These are phyloP conservation scores for Tetrapisispora phaffii DNA, from an alignment of 805 yeast species.

Conservation along the genomic window DNA sequence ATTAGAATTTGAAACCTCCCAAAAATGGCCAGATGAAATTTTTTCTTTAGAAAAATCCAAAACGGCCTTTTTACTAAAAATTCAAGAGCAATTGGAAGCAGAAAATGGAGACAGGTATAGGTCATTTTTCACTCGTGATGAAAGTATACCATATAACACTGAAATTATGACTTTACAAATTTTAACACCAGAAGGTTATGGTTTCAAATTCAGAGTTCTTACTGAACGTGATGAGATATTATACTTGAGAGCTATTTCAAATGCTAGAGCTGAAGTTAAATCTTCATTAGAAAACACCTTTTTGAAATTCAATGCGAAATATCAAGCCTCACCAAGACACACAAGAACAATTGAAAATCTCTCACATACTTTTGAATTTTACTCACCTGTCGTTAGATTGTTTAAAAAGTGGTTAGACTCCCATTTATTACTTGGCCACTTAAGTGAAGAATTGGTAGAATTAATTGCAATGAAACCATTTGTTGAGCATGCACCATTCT, in stretches of 20 bases:
- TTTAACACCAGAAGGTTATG: constrained; percentile 82
- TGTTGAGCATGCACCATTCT: constrained; percentile 79
- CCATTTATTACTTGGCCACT: constrained; percentile 62
- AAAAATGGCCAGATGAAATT: constrained; percentile 93
- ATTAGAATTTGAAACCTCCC: constrained; percentile 78
- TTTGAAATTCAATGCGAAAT: constrained; percentile 52
- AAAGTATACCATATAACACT: constrained; percentile 53
- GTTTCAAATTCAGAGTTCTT: constrained; percentile 64
- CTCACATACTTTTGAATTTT: constrained; percentile 60
- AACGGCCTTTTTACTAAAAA: constrained; percentile 74
- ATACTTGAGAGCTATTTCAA: constrained; percentile 61
- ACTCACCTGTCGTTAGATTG: constrained; percentile 70
- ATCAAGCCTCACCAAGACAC: constrained; percentile 64
- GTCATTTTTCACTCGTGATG: constrained; percentile 56
- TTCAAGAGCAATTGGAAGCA: constrained; percentile 38
- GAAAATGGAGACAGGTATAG: constrained; percentile 46
- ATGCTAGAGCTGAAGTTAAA: constrained; percentile 50
- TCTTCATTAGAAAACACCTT: constrained; percentile 51
- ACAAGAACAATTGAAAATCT: constrained; percentile 67
- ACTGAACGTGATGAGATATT: constrained; percentile 78
- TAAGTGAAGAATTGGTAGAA: constrained; percentile 73
- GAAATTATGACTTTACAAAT: constrained; percentile 51
- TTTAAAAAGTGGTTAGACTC: constrained; percentile 86
- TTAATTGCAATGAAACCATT: constrained; percentile 74
- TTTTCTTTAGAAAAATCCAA: constrained; percentile 79